Percentiles rank a stretch among this genome's conserved stretches.
phyloP scores from a whole-genome alignment of 139 green algal species.

The Tetradesmus obliquus region DNA sequence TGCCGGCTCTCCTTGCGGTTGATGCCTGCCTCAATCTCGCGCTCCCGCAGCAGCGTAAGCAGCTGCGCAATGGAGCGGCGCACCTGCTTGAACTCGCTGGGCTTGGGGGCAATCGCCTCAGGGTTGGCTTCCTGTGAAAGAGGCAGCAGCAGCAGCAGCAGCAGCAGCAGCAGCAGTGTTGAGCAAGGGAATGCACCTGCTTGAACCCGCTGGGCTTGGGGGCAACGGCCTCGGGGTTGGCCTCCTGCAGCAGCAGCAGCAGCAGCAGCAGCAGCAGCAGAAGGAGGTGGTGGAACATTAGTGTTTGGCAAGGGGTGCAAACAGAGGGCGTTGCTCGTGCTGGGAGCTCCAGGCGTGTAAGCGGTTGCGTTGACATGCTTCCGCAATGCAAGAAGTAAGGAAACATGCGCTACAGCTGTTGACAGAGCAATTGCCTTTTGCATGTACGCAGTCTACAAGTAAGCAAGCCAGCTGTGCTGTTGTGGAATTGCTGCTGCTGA shows the following conservation, averaged over 20 bases:
- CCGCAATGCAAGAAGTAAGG: too few species aligned
- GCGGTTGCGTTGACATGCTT: too few species aligned
- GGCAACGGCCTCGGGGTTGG: slow-evolving; percentile 54
- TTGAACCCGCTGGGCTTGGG: slow-evolving; percentile 50
- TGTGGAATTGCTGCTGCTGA: too few species aligned
- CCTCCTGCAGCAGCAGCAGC: slow-evolving; percentile 35
- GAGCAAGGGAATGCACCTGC: not conserved
- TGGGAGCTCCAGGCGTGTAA: too few species aligned
- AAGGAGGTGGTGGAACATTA: not conserved
- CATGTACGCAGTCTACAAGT: too few species aligned
- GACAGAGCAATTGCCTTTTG: too few species aligned
- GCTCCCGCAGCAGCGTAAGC: slow-evolving; percentile 61
- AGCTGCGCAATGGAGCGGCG: slow-evolving; percentile 62
- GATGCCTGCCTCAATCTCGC: slow-evolving; percentile 63
- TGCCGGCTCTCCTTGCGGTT: slow-evolving; percentile 36
- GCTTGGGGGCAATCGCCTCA: slow-evolving; percentile 59
- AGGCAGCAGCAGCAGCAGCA: slow-evolving; percentile 5
- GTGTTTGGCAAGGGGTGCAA: too few species aligned
- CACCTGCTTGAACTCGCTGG: slow-evolving; percentile 63
- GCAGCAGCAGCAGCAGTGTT: not conserved
- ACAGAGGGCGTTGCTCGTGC: too few species aligned
- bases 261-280: not conserved
- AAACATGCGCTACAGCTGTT: too few species aligned
- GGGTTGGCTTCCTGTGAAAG: slow-evolving; percentile 47
- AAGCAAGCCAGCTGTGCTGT: too few species aligned